Conservation (phyloP, 371 early-diverging fungal genomes). For the Mortierella sp. region DNA sequence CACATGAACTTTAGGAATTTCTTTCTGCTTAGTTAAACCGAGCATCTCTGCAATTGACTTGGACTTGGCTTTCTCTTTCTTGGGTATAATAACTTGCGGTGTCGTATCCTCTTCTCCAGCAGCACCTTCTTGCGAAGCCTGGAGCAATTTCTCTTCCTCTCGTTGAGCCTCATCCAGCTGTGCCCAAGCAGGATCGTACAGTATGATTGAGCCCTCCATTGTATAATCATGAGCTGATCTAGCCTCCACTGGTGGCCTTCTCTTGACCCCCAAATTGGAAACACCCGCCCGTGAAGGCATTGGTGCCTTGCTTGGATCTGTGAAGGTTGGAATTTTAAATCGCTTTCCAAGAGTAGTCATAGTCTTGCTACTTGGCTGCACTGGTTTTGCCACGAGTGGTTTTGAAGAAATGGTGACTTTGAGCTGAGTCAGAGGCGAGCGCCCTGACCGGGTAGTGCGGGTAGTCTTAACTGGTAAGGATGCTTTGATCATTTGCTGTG, state of each 20-base stretch:
- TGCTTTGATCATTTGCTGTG: constrained; percentile 35
- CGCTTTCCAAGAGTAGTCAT: constrained; percentile 21
- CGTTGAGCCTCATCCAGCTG: constrained; percentile 60
- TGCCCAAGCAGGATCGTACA: constrained; percentile 82
- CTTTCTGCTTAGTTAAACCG: constrained; percentile 65
- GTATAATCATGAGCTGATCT: constrained; percentile 90
- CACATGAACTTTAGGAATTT: constrained; percentile 67
- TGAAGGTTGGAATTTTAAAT: constrained; percentile 49
- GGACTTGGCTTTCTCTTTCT: constrained; percentile 54
- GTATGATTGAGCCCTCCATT: constrained; percentile 86
- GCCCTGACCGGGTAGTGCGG: constrained; percentile 43
- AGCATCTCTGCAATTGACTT: constrained; percentile 65
- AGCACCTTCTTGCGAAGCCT: constrained; percentile 41
- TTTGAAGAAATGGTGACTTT: constrained; percentile 44
- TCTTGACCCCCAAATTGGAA: constrained; percentile 74
- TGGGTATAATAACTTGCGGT: constrained; percentile 50
- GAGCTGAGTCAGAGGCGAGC: constrained; percentile 22
- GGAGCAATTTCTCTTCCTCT: constrained; percentile 51
- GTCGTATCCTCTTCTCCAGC: constrained; percentile 42
- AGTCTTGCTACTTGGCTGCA: constrained; percentile 17
- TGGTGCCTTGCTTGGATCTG: constrained; percentile 37
- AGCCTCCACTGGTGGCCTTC: constrained; percentile 60
- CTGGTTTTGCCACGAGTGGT: constrained; percentile 28
- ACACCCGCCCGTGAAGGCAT: constrained; percentile 20
- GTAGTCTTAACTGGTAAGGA: constrained; percentile 19